Base-by-base conservation (phyloP, 78 protist genomes). In the Emiliania huxleyi region DNA sequence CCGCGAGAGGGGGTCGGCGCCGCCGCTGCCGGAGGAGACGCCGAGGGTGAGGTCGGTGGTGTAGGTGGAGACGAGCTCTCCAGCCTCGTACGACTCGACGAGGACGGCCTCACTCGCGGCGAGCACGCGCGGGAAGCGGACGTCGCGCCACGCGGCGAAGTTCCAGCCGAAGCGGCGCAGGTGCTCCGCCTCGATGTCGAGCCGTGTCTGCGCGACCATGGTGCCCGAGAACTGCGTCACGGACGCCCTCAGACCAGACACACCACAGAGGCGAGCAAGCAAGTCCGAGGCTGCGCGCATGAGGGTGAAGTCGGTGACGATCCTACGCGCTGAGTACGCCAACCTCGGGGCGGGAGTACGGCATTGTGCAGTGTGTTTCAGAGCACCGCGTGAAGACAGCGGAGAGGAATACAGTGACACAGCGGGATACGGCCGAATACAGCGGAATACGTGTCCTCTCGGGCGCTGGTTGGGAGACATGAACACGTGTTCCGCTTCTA, bases 251-350 rank as follows among this genome's bases (percentile, higher is more conserved):
- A 94, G 73, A 12, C 8, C 44, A 91, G 8, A 2, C 33, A 91
- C 22, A 19, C 43, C 40, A 62, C 37, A 6, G 62, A 22, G 48
- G 2, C 90, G 85, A 1, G 56, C 45, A 1, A 12, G n/a, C 5
- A 1, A 0, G 26, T 22, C 43, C 33, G 69, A 43, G 35, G 8
- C 23, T 8, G 11, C 19, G 22, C 56, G 42, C 84, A 94, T 38
- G 38, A 94, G 55, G 62, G n/a, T 33, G 46, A 94, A 89, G 81
- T 94, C 95, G 46, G 89, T 49, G 35, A 26, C 90, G 90, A 94
- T 85, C 44, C 23, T 22, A 44, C n/a, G n/a, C n/a, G n/a, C n/a
- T n/a, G n/a, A n/a, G n/a, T n/a, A n/a, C n/a, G n/a, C n/a, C n/a
- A n/a, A n/a, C n/a, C n/a, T n/a, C n/a, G n/a, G n/a, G n/a, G n/a